Base-by-base conservation (phyloP, 2,329 filamentous ascomycete genomes). In the Colletotrichum sp. region DNA sequence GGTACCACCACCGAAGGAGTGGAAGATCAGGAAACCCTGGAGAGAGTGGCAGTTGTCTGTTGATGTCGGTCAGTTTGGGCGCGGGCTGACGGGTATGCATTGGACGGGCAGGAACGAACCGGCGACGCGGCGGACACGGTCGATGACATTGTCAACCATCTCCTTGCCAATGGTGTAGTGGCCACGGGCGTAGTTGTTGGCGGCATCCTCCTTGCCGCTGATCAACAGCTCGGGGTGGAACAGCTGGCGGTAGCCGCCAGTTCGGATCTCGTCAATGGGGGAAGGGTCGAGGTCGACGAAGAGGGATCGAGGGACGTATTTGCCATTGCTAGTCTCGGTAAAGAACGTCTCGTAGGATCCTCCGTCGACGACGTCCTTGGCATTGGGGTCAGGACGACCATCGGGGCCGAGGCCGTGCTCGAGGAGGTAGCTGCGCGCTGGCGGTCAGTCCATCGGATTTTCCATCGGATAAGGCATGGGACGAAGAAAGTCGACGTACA, bases 111-210 rank as follows among this genome's bases (percentile, higher is more conserved):
- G 59, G 30, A 30, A 84, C 90, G 83, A 83, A 94, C 92, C 92
- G 83, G 90, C 90, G 80, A 94, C 92, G 79, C 93, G 93, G 82
- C 93, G 92, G 80, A 94, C 91, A 80, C 91, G 91, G 81, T 94
- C 92, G 82, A 94, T 91, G 81, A 94, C 93, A 80, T 86, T 90
- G 83, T 94, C 93, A 71, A 94, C 91, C 91, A 94, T 92, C 88
- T 94, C 93, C 89, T 94, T 94, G 87, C 93, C 93, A 80, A 94
- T 92, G 80, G 93, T 94, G 87, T 95, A 94, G 87, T 95, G 93
- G 74, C 93, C 93, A 87, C 93, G 93, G 80, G 93, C 93, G 82
- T 94, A 95, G 89, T 95, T 95, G 88, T 94, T 94, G 87, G 93
- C 92, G 75, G 93, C 93, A 90, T 94, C 93, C 85, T 94, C 93